Percentiles rank a stretch among this genome's conserved stretches.
phyloP scores from a whole-genome alignment of 495 filamentous ascomycete genomes.

The Hypomontagnella monticulosa region DNA sequence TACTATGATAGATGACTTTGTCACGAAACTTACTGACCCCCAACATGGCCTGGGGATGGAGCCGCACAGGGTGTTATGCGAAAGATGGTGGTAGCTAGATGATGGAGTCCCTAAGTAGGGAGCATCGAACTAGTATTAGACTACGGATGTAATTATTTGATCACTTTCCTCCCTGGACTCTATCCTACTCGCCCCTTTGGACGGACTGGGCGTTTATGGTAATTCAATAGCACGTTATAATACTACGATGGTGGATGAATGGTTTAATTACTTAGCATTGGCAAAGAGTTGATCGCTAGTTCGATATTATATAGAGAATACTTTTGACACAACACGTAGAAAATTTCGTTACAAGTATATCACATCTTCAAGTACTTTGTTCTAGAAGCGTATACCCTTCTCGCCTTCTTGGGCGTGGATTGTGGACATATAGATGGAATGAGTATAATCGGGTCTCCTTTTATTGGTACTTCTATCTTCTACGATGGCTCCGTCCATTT shows the following conservation, averaged over 20 bases:
- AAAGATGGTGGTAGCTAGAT: conserved; percentile 82
- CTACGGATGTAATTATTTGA: too few relatives aligned
- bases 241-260: neutral
- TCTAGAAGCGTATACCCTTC: conserved; percentile 1
- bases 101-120: too few relatives aligned
- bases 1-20: conserved; percentile 81
- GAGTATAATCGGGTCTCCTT: conserved; percentile 14
- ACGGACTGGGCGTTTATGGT: too few relatives aligned
- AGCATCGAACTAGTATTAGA: too few relatives aligned
- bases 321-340: neutral
- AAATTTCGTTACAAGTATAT: neutral
- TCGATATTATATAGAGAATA: neutral
- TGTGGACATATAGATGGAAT: conserved; percentile 2
- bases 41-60: conserved; percentile 62
- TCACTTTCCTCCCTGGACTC: neutral
- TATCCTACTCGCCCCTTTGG: neutral
- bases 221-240: neutral
- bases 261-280: neutral
- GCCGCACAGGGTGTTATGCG: conserved; percentile 70
- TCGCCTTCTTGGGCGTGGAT: neutral
- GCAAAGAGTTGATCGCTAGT: too few relatives aligned
- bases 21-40: conserved; percentile 57
- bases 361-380: neutral
- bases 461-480: conserved; percentile 29
- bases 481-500: conserved; percentile 88